Percentiles rank a stretch among this genome's conserved stretches.
Evolutionary conservation across 805 yeast genomes (phyloP).

Genomic region (Metschnikowia henanensis): DNA sequence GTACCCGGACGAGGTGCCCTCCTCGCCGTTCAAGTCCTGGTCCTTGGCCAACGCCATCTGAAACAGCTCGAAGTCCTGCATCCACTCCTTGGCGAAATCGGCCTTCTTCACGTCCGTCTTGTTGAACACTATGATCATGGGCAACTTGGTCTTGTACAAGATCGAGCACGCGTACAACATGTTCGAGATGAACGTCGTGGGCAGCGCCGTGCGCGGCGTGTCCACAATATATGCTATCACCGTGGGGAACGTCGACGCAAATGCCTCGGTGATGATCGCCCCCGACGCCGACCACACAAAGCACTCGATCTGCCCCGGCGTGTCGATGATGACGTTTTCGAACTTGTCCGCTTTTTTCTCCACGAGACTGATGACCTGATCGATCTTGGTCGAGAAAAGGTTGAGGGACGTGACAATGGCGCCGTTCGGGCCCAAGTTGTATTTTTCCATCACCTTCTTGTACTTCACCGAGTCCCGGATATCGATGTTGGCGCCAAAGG

Average conservation of each 20-base stretch:
- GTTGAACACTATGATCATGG: constrained; percentile 95
- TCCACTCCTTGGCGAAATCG: constrained; percentile 92
- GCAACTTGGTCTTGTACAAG: constrained; percentile 90
- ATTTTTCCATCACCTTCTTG: constrained; percentile 94
- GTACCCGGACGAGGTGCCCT: constrained; percentile 72
- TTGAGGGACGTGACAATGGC: constrained; percentile 96
- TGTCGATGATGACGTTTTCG: constrained; percentile 82
- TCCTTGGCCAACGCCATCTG: constrained; percentile 73
- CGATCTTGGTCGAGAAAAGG: constrained; percentile 91
- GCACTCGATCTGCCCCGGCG: constrained; percentile 99
- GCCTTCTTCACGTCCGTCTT: constrained; percentile 88
- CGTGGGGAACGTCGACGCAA: constrained; percentile 95
- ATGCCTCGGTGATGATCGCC: constrained; percentile 91
- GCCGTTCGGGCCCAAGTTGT: constrained; percentile 95
- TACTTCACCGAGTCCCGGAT: constrained; percentile 95
- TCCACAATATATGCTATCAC: constrained; percentile 95
- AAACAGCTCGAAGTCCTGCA: constrained; percentile 93
- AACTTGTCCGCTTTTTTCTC: constrained; percentile 66
- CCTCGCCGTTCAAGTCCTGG: constrained; percentile 64
- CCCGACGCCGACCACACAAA: constrained; percentile 99
- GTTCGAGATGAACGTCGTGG: constrained; percentile 96
- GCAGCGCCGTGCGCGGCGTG: constrained; percentile 92
- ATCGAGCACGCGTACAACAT: constrained; percentile 99
- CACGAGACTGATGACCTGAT: constrained; percentile 84
- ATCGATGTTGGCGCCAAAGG: constrained; percentile 92